Conservation (phyloP, 495 filamentous ascomycete species). For the Achaetomiella virescens region DNA sequence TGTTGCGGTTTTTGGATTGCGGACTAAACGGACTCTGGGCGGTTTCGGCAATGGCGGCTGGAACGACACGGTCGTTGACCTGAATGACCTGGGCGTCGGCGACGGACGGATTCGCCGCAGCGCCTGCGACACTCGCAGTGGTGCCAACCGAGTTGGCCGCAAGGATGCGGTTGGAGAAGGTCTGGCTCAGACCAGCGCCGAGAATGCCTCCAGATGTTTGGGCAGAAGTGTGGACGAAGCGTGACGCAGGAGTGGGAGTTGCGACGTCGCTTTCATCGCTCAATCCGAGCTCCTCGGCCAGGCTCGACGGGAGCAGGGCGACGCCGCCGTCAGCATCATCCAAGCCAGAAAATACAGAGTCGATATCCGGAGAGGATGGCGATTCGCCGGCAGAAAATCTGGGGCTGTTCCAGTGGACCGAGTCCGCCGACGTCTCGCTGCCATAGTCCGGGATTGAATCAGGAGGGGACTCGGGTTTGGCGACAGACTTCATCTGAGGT, state of each 20-base stretch:
- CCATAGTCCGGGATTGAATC: conserved; percentile 10
- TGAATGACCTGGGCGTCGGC: no score
- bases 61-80: not conserved
- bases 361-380: conserved; percentile 1
- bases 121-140: not conserved
- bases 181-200: conserved; percentile 8
- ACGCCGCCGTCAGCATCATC: conserved; percentile 10
- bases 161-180: not conserved
- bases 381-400: conserved; percentile 1
- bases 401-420: conserved; percentile 12
- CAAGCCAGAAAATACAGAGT: not conserved
- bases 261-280: not conserved
- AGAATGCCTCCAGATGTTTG: not conserved
- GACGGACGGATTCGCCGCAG: not conserved
- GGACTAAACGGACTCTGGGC: not conserved
- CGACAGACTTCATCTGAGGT: not conserved
- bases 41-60: not conserved
- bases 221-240: not conserved
- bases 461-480: not conserved
- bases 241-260: not conserved
- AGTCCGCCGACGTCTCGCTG: conserved; percentile 15
- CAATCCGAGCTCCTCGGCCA: not conserved
- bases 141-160: not conserved
- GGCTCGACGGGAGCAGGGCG: not conserved
- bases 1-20: not conserved